phyloP scores from a whole-genome alignment of 306 rosid genomes.

The Luffa aegyptiaca region DNA sequence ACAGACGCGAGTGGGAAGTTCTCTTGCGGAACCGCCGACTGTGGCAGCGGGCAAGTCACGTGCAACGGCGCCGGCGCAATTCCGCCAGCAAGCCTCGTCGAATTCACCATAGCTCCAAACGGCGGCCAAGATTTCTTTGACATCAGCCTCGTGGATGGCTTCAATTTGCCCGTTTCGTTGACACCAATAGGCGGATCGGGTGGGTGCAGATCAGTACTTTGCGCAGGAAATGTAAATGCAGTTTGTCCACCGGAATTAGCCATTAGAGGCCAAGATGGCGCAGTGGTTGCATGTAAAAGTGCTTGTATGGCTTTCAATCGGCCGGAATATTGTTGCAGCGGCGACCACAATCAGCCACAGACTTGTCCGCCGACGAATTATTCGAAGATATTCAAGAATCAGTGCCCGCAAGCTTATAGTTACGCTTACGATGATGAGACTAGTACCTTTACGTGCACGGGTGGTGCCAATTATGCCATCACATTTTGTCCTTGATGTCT shows the following conservation, averaged over 20 bases:
- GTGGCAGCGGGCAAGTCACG: conserved; percentile 34
- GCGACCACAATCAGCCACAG: not conserved
- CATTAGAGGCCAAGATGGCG: conserved; percentile 19
- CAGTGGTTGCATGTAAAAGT: conserved; percentile 52
- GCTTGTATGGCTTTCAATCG: conserved; percentile 38
- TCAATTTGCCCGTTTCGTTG: conserved; percentile 42
- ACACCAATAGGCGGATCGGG: conserved; percentile 34
- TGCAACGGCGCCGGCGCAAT: conserved; percentile 50
- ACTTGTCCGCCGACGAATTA: conserved; percentile 39
- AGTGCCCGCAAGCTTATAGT: conserved; percentile 63
- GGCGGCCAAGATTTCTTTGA: conserved; percentile 56
- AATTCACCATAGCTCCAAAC: conserved; percentile 24
- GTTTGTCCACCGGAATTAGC: conserved; percentile 31
- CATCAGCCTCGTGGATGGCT: conserved; percentile 58
- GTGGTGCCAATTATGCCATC: conserved; percentile 31
- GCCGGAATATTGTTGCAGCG: conserved; percentile 46
- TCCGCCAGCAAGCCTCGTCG: conserved; percentile 38
- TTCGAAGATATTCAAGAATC: conserved; percentile 28
- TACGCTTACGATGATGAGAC: conserved; percentile 48
- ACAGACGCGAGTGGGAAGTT: conserved; percentile 20
- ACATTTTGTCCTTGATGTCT: conserved; percentile 40
- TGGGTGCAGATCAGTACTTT: conserved; percentile 17
- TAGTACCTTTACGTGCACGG: conserved; percentile 37
- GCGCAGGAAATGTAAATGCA: conserved; percentile 19
- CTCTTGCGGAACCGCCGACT: conserved; percentile 47